These are phyloP conservation scores for Closterium sp. DNA, from an alignment of 139 green algal species.

Conservation along the genomic window DNA sequence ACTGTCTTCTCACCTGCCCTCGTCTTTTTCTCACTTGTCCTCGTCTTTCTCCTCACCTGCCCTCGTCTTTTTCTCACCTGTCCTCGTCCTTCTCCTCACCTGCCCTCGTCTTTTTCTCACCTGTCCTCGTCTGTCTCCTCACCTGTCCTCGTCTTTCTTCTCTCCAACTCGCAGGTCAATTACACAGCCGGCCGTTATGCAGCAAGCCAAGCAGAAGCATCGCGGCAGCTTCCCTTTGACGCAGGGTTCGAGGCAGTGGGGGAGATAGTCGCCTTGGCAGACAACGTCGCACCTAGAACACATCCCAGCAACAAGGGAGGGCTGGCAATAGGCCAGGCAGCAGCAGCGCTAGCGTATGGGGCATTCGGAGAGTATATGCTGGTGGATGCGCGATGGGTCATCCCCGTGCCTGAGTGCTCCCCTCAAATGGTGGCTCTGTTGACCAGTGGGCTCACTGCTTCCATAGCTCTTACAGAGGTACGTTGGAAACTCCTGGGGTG, in stretches of 20 bases:
- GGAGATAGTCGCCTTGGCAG: background rate
- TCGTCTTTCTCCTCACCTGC: too few species aligned
- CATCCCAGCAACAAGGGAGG: background rate
- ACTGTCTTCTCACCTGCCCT: too few species aligned
- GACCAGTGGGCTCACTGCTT: slow-evolving; percentile 82
- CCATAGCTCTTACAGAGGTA: slow-evolving; percentile 60
- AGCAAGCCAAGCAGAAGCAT: background rate
- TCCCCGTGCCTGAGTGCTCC: slow-evolving; percentile 57
- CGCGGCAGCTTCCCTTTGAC: slow-evolving; percentile 20
- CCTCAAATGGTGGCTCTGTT: slow-evolving; percentile 79
- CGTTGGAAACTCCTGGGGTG: too few species aligned
- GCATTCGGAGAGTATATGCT: slow-evolving; percentile 30
- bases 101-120: too few species aligned
- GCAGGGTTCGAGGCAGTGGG: slow-evolving; percentile 19
- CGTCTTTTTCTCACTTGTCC: too few species aligned
- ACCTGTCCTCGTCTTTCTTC: too few species aligned
- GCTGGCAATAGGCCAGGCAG: slow-evolving; percentile 57
- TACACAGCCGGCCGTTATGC: slow-evolving; percentile 14
- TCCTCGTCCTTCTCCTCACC: too few species aligned
- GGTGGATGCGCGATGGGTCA: slow-evolving; percentile 38
- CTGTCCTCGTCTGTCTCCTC: too few species aligned
- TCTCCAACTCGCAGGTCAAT: background rate
- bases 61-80: too few species aligned
- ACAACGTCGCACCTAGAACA: background rate
- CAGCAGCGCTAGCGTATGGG: slow-evolving; percentile 70